Conservation (phyloP, 768 basidiomycete genomes). For the Mycena amicta region DNA sequence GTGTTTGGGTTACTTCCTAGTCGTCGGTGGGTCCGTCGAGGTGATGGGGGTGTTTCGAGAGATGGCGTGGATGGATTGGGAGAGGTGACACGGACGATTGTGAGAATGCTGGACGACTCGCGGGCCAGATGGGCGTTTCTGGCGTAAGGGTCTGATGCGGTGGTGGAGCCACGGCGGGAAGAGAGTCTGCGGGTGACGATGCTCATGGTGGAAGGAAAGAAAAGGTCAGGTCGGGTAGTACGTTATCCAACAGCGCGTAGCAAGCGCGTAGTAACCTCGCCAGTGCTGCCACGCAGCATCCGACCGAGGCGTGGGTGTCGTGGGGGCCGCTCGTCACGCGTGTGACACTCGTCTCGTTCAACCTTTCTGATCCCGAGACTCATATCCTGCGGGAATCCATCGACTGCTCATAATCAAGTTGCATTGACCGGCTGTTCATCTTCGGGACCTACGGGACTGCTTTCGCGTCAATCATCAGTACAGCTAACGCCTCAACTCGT, state of each 20-base stretch:
- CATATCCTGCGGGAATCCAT: not conserved
- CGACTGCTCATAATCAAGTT: not conserved
- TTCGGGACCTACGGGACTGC: too few relatives aligned
- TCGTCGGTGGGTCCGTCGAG: constrained; percentile 32
- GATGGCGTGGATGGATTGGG: constrained; percentile 31
- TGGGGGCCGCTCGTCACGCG: not conserved
- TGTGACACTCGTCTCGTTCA: not conserved
- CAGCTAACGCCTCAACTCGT: too few relatives aligned
- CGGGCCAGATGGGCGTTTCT: constrained; percentile 52
- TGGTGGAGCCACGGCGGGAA: constrained; percentile 65
- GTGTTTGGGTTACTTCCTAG: constrained; percentile 33
- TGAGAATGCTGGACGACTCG: constrained; percentile 63
- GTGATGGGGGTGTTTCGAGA: constrained; percentile 28
- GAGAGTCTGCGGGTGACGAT: constrained; percentile 41
- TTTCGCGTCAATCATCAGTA: not conserved
- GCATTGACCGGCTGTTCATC: not conserved
- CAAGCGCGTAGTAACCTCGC: not conserved
- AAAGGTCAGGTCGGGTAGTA: constrained; percentile 1
- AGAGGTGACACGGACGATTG: constrained; percentile 68
- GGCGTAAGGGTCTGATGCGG: constrained; percentile 71
- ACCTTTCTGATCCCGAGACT: not conserved
- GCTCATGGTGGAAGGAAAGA: constrained; percentile 9
- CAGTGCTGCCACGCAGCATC: not conserved
- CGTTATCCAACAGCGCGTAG: not conserved
- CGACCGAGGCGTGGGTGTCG: not conserved